phyloP scores from a whole-genome alignment of 2,329 filamentous ascomycete genomes.

The Aspergillus neoniger region DNA sequence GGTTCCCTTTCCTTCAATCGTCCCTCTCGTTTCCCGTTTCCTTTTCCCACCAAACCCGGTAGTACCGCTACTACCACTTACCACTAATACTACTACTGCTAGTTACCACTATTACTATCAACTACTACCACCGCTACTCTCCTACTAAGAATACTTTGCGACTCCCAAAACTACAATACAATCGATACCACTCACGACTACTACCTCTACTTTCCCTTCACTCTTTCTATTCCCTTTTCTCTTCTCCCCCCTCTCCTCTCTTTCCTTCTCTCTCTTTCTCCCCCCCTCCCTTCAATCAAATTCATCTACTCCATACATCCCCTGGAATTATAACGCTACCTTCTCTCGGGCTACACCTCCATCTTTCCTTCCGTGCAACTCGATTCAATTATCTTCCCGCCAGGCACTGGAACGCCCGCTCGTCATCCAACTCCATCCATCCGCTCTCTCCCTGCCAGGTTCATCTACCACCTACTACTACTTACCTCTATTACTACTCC shows the following conservation, averaged over 20 bases:
- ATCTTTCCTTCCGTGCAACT: slow-evolving; percentile 5
- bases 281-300: too few species aligned
- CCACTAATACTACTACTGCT: neutral
- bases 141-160: neutral
- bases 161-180: neutral
- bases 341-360: neutral
- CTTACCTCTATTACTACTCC: slow-evolving; percentile 12
- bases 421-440: neutral
- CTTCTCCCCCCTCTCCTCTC: too few species aligned
- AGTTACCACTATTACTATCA: slow-evolving; percentile 1
- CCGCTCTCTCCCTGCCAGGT: neutral
- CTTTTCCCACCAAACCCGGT: slow-evolving; percentile 2
- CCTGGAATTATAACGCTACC: slow-evolving; percentile 9
- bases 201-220: slow-evolving; percentile 4
- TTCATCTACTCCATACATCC: neutral
- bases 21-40: slow-evolving; percentile 4
- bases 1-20: too few species aligned
- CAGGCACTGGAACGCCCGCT: neutral
- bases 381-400: slow-evolving; percentile 2
- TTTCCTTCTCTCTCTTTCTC: too few species aligned
- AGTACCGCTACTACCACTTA: slow-evolving; percentile 1
- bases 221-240: too few species aligned
- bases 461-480: neutral
- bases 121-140: slow-evolving; percentile 9
- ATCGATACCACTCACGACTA: neutral